Evolutionary conservation across 2,329 filamentous ascomycete genomes (phyloP).

Genomic region (Diaporthe velutina): DNA sequence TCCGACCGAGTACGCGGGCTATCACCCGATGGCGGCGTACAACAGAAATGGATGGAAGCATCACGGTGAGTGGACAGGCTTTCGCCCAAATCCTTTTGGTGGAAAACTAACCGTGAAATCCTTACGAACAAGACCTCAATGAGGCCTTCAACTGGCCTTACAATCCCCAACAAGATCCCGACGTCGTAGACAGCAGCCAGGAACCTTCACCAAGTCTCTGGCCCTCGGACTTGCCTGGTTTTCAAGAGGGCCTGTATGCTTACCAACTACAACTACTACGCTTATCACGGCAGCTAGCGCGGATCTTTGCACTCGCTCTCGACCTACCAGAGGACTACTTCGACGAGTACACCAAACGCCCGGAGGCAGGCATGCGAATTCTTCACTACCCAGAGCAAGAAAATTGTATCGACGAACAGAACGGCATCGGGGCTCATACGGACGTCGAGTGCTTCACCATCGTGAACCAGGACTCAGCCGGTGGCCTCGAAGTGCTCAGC

Average conservation of each 20-base stretch:
- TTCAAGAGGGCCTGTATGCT: conserved; percentile 51
- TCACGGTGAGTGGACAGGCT: conserved; percentile 43
- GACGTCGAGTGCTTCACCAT: conserved; percentile 64
- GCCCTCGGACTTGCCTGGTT: conserved; percentile 49
- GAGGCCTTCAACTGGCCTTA: conserved; percentile 53
- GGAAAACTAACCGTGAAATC: conserved; percentile 33
- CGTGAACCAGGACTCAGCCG: conserved; percentile 57
- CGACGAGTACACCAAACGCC: conserved; percentile 49
- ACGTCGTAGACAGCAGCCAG: conserved; percentile 43
- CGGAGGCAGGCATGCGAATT: conserved; percentile 50
- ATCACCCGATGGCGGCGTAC: conserved; percentile 53
- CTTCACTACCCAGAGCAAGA: conserved; percentile 43
- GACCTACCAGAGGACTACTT: conserved; percentile 55
- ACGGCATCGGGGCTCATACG: conserved; percentile 59
- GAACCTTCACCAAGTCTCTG: conserved; percentile 46
- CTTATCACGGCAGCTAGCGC: conserved; percentile 53
- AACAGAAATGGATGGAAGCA: conserved; percentile 55
- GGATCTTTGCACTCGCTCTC: conserved; percentile 56
- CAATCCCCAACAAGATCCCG: conserved; percentile 47
- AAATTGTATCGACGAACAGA: conserved; percentile 42
- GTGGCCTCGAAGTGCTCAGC: conserved; percentile 60
- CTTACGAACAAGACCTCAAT: conserved; percentile 46
- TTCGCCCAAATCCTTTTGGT: fast-evolving
- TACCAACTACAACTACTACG: conserved; percentile 52
- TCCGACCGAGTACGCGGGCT: conserved; percentile 51